Evolutionary conservation across 768 basidiomycete genomes (phyloP), one percentile per base, ranked within the genome.

Genomic region (Boletus rubropictus): DNA sequence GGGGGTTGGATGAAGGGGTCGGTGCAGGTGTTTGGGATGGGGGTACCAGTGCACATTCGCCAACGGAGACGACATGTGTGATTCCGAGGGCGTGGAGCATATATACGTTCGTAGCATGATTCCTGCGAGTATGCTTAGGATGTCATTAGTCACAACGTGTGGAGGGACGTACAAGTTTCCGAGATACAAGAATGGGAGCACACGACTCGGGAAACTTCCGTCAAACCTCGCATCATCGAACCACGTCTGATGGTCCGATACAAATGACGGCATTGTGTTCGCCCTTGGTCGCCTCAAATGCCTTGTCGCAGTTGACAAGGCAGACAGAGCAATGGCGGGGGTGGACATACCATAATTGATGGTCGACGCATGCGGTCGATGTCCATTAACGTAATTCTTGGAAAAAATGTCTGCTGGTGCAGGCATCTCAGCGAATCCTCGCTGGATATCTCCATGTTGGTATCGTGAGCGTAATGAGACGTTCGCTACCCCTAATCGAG

Each of bases 81-180:
- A 98, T 94, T 21, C 92, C 92, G 14, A 98, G 78, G 3, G 91
- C 90, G 58, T 93, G 88, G 3, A 98, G 81, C 93, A 98, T 96
- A 59, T 89, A 89, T 44, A 83, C 92, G 66, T 98, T 98, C 22
- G 84, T 74, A 0, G 95, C 95, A 57, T 98, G 95, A 57, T 92
- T 90, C 65, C 91, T 91, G 50, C n/a, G 2, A 18, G 31, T 14
- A 42, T 39, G 17, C 34, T 55, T 37, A 53, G 50, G 1, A 47
- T 3, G 8, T 25, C 21, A 11, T 32, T 9, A 5, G 28, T 10
- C 28, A 17, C 6, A 10, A 39, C 20, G 29, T 14, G 18, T 6
- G 31, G 42, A 49, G 57, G 46, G 10, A 84, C 90, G 66, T 63
- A 92, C 91, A 96, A 59, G 65, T 96, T 94, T 29, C 93, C 91